These are phyloP conservation scores for Benincasa hispida DNA, from an alignment of 306 rosid species.

Conservation along the genomic window DNA sequence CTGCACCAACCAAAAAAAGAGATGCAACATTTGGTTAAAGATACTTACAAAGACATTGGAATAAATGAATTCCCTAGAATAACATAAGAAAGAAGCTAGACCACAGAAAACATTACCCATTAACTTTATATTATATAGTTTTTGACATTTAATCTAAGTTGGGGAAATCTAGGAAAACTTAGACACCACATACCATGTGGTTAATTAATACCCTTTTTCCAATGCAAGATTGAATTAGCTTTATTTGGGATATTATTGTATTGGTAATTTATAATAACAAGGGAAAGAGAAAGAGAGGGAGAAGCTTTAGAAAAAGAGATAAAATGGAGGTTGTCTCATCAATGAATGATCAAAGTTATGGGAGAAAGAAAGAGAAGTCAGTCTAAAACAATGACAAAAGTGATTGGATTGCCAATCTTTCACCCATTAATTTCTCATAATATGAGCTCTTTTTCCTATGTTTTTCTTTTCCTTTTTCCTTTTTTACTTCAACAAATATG, in stretches of 20 bases:
- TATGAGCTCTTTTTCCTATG: too few relatives aligned
- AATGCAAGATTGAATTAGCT: background rate
- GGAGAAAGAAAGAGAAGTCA: background rate
- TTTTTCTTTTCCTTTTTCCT: too few relatives aligned
- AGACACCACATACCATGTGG: background rate
- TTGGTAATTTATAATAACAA: background rate
- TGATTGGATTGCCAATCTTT: background rate
- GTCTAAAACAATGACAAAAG: background rate
- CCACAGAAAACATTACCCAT: background rate
- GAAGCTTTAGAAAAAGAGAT: background rate
- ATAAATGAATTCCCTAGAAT: background rate
- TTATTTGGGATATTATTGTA: background rate
- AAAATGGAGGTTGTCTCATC: background rate
- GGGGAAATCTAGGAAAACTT: slow-evolving; percentile 1
- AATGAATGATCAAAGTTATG: background rate
- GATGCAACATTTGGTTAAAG: background rate
- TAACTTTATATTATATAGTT: background rate
- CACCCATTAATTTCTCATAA: background rate
- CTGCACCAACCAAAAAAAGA: background rate
- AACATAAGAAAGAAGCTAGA: background rate
- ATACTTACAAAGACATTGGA: background rate
- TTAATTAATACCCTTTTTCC: background rate
- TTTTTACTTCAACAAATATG: too few relatives aligned
- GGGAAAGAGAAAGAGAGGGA: background rate
- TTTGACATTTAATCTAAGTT: background rate